Evolutionary conservation across 2,329 filamentous ascomycete genomes (phyloP).

Genomic region (Thelonectria rubi): DNA sequence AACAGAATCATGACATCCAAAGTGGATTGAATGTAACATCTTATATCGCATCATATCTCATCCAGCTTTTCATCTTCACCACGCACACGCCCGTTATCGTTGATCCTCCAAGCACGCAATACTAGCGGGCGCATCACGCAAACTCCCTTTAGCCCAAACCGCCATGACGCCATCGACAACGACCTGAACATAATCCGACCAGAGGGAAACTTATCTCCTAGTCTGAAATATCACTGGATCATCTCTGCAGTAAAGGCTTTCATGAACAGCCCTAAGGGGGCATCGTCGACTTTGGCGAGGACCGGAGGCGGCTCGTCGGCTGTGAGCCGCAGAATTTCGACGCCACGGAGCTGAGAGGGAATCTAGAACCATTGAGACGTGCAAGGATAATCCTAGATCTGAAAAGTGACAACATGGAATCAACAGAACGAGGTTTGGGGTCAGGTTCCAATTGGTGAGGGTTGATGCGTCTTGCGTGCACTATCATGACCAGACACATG

Average conservation of each 20-base stretch:
- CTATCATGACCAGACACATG: background rate
- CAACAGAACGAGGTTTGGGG: background rate
- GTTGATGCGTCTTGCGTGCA: background rate
- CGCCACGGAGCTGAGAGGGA: background rate
- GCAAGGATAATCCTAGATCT: background rate
- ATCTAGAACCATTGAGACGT: background rate
- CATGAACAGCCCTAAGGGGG: background rate
- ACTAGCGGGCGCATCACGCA: constrained; percentile 10
- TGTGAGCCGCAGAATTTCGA: background rate
- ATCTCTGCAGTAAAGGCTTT: background rate
- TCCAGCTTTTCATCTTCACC: background rate
- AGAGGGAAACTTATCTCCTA: constrained; percentile 6
- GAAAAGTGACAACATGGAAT: background rate
- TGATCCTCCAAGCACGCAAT: constrained; percentile 23
- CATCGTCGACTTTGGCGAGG: background rate
- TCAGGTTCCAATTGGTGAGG: background rate
- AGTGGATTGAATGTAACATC: background rate
- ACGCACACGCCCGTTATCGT: background rate
- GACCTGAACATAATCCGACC: constrained; percentile 6
- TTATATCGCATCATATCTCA: background rate
- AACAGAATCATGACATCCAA: too few species aligned
- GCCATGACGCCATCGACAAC: constrained; percentile 18
- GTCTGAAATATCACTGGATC: background rate
- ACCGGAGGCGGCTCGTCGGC: background rate
- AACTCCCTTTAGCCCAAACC: constrained; percentile 14